Evolutionary conservation across 2,329 filamentous ascomycete genomes (phyloP).

Genomic region (Diplodia sapinea): DNA sequence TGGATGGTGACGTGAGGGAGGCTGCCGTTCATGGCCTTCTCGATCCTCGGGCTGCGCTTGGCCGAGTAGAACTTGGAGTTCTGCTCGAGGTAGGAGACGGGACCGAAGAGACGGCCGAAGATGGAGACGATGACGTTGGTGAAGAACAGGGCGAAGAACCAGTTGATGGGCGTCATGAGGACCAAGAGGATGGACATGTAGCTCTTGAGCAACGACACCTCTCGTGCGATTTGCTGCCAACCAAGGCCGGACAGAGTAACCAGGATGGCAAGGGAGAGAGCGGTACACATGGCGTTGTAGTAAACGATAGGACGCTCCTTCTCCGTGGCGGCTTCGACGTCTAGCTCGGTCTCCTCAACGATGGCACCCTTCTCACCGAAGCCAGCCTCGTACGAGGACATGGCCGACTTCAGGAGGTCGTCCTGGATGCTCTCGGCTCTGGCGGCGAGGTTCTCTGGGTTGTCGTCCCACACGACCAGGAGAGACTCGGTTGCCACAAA

Average conservation of each 20-base stretch:
- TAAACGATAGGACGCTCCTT: constrained; percentile 71
- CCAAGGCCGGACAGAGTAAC: constrained; percentile 71
- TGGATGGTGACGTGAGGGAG: constrained; percentile 78
- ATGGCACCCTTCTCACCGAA: constrained; percentile 56
- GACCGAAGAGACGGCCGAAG: constrained; percentile 76
- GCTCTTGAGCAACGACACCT: constrained; percentile 68
- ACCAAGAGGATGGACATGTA: constrained; percentile 70
- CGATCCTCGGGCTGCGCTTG: constrained; percentile 66
- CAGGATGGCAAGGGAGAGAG: constrained; percentile 69
- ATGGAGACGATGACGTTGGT: constrained; percentile 78
- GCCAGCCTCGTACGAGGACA: constrained; percentile 66
- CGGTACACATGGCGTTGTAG: constrained; percentile 72
- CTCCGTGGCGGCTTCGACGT: constrained; percentile 72
- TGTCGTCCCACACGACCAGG: constrained; percentile 82
- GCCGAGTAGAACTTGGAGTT: constrained; percentile 88
- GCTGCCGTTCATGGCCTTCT: constrained; percentile 49
- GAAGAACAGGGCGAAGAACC: constrained; percentile 85
- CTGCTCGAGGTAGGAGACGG: constrained; percentile 71
- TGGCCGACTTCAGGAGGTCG: constrained; percentile 78
- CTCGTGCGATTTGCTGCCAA: constrained; percentile 71
- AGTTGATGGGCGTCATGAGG: constrained; percentile 70
- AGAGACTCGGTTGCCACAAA: constrained; percentile 75
- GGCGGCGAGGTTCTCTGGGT: constrained; percentile 71
- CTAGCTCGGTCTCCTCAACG: constrained; percentile 63
- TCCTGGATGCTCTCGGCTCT: constrained; percentile 75